These are phyloP conservation scores for Skeletonema potamos DNA, from an alignment of 108 stramenopile species.

Conservation along the genomic window DNA sequence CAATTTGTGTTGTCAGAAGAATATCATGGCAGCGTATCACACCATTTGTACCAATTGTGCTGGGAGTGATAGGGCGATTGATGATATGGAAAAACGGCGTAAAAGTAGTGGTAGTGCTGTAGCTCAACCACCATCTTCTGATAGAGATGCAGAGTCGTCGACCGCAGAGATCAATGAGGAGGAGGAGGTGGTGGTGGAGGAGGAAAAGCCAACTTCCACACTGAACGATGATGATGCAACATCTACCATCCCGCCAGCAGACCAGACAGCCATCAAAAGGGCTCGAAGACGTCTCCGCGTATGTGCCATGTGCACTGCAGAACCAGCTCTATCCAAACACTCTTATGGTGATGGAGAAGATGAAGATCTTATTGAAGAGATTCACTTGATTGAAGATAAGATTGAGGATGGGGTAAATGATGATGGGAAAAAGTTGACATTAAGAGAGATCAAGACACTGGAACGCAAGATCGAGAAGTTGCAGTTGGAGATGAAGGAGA, in stretches of 20 bases:
- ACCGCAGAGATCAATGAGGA: too few relatives aligned
- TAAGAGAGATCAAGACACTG: slow-evolving; percentile 64
- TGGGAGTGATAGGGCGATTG: slow-evolving; percentile 49
- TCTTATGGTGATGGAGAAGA: slow-evolving; percentile 48
- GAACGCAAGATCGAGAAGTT: slow-evolving; percentile 59
- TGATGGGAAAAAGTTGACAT: slow-evolving; percentile 46
- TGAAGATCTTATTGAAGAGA: slow-evolving; percentile 35
- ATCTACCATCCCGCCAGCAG: not conserved
- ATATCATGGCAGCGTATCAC: slow-evolving; percentile 84
- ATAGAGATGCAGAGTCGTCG: not conserved
- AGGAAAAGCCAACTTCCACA: not conserved
- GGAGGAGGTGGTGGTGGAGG: too few relatives aligned
- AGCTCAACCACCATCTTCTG: not conserved
- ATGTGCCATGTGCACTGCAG: slow-evolving; percentile 77
- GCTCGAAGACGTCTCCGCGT: slow-evolving; percentile 39
- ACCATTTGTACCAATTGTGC: slow-evolving; percentile 80
- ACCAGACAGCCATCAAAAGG: not conserved
- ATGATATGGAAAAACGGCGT: slow-evolving; percentile 42
- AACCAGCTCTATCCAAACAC: slow-evolving; percentile 70
- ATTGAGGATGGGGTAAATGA: slow-evolving; percentile 23
- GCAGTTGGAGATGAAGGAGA: slow-evolving; percentile 30
- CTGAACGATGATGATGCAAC: not conserved
- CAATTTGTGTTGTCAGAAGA: slow-evolving; percentile 64
- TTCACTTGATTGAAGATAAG: slow-evolving; percentile 36
- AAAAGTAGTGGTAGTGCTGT: not conserved